Base-by-base conservation (phyloP, 305 asterid species). In the Lippia alba region DNA sequence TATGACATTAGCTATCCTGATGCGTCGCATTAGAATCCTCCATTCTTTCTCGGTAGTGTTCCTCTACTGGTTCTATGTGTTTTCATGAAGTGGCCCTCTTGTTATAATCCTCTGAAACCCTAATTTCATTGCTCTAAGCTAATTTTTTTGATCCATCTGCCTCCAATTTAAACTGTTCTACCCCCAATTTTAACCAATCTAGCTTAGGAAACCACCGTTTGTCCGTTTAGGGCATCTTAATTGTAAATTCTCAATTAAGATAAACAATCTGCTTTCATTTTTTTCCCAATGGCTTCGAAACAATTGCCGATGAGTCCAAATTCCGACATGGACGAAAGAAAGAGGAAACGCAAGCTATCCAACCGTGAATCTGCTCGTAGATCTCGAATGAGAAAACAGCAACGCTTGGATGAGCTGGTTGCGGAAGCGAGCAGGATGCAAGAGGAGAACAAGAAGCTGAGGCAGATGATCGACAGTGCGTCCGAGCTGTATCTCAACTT, bases 31-130 rank as follows among this genome's bases (percentile, higher is more conserved):
- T 62, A 77, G 88, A 75, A 75, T 85, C 50, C 86, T 86, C 55
- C 97, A 92, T 67, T 92, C 98, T 2, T 90, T 92, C 77, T 92
- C 98, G 16, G 95, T 92, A 1, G 86, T 90, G 8, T 92, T 92
- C 76, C 98, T 92, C 18, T 83, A 88, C 81, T 89, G 95, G 90
- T 87, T 90, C 74, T 92, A 92, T 53, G 85, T 80, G 71, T 84
- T 90, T 72, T 90, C 95, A 55, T 88, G 87, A 88, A 64, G 36
- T 53, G 57, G 62, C 75, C 66, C 48, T n/a, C n/a, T n/a, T 64
- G 7, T 17, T 0, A 36, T 6, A 11, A 19, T 54, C 63, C 30
- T 10, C 63, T 2, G 0, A 74, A 8, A 51, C 73, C 77, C 66
- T 66, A 36, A 56, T 67, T 63, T 56, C 44, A 12, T 66, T 53